Conservation (phyloP, 371 early-diverging fungal species). For the Catenaria anguillulae region DNA sequence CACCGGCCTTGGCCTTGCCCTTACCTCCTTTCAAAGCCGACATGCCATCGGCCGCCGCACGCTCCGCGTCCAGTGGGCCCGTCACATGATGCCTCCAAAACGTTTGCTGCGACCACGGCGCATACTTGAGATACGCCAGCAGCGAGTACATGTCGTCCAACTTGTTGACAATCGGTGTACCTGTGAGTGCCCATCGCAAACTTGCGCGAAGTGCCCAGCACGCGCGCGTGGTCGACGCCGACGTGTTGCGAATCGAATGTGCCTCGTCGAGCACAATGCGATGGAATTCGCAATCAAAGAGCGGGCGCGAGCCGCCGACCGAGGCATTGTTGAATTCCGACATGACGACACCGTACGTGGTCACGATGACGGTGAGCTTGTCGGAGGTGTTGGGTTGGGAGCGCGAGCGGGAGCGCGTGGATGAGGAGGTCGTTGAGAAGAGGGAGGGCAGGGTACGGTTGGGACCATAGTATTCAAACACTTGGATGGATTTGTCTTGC, state of each 20-base stretch:
- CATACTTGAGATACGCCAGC: conserved; percentile 54
- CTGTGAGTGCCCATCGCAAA: conserved; percentile 65
- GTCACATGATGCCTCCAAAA: conserved; percentile 51
- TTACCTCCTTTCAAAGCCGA: no score
- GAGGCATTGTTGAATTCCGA: conserved; percentile 21
- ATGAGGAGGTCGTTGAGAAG: not conserved
- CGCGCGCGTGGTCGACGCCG: conserved; percentile 40
- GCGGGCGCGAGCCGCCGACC: conserved; percentile 7
- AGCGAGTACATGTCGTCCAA: conserved; percentile 59
- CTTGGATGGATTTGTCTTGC: conserved; percentile 21
- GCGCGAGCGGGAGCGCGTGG: not conserved
- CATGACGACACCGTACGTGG: conserved; percentile 47
- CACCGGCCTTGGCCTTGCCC: not conserved
- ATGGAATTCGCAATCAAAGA: conserved; percentile 18
- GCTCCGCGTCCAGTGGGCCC: conserved; percentile 34
- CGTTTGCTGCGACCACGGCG: conserved; percentile 45
- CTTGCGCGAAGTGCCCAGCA: conserved; percentile 39
- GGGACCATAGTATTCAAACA: conserved; percentile 43
- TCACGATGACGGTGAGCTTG: conserved; percentile 28
- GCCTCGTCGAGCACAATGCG: conserved; percentile 63
- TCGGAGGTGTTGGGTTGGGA: no score
- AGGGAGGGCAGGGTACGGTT: conserved; percentile 10
- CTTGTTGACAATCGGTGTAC: conserved; percentile 47
- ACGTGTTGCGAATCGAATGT: conserved; percentile 50
- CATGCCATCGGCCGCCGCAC: no score